Percentiles rank a stretch among this genome's conserved stretches.
Conservation (phyloP, 805 yeast genomes). For the Metschnikowia dekortorum region DNA sequence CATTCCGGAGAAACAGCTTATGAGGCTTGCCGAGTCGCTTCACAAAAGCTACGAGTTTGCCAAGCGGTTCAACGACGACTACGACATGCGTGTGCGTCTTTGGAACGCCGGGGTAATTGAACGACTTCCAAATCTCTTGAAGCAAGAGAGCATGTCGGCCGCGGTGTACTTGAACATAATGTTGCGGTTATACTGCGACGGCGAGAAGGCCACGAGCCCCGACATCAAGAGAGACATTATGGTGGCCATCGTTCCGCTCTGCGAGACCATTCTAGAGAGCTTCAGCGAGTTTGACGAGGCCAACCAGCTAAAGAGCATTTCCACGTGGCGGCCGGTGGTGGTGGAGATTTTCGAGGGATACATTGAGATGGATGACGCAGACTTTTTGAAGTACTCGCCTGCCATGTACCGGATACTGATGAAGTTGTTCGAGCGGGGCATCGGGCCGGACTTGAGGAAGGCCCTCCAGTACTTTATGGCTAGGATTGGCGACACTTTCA, state of each 20-base stretch:
- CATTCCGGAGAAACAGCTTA: slow-evolving; percentile 63
- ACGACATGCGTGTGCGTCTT: slow-evolving; percentile 78
- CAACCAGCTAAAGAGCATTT: slow-evolving; percentile 73
- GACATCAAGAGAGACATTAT: slow-evolving; percentile 49
- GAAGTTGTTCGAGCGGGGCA: slow-evolving; percentile 54
- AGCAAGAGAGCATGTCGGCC: slow-evolving; percentile 88
- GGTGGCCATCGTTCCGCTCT: slow-evolving; percentile 55
- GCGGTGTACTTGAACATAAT: slow-evolving; percentile 79
- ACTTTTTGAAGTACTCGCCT: slow-evolving; percentile 58
- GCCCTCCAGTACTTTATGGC: slow-evolving; percentile 58
- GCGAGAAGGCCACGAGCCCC: slow-evolving; percentile 42
- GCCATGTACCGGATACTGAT: slow-evolving; percentile 57
- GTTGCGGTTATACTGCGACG: slow-evolving; percentile 74
- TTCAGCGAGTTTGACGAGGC: slow-evolving; percentile 70
- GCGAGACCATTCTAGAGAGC: slow-evolving; percentile 65
- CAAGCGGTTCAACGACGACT: slow-evolving; percentile 80
- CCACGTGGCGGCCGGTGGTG: slow-evolving; percentile 89
- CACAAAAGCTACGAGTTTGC: slow-evolving; percentile 77
- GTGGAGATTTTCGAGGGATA: slow-evolving; percentile 83
- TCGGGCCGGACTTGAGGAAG: slow-evolving; percentile 56
- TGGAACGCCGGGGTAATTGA: slow-evolving; percentile 93
- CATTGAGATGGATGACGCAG: slow-evolving; percentile 68
- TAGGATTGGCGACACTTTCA: slow-evolving; percentile 44
- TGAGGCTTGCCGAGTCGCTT: slow-evolving; percentile 56
- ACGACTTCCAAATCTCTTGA: slow-evolving; percentile 82